These are phyloP conservation scores for Lonicera japonica DNA, from an alignment of 129 eudicot genomes.

Conservation along the genomic window DNA sequence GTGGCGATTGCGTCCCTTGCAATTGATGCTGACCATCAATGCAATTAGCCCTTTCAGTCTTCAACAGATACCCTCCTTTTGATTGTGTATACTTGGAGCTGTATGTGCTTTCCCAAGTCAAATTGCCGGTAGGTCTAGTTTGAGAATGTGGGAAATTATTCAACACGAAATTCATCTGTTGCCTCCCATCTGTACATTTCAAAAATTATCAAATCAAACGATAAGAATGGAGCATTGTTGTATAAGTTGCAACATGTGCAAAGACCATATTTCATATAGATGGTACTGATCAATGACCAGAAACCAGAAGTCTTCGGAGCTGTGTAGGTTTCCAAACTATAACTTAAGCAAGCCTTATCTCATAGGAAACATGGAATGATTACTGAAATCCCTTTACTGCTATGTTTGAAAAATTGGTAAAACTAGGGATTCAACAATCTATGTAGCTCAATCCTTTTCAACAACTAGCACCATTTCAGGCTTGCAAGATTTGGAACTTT, in stretches of 20 bases:
- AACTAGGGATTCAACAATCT: too few relatives aligned
- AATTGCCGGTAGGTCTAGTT: conserved; percentile 28
- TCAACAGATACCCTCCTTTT: conserved; percentile 23
- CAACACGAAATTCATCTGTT: conserved; percentile 54
- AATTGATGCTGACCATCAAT: conserved; percentile 26
- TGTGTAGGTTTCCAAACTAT: too few relatives aligned
- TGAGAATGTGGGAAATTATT: conserved; percentile 38
- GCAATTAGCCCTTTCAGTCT: conserved; percentile 28
- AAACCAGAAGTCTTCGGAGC: too few relatives aligned
- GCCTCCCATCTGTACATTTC: conserved; percentile 42
- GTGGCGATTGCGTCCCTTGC: conserved; percentile 28
- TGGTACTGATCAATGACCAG: too few relatives aligned
- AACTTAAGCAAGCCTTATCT: too few relatives aligned
- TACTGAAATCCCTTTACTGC: too few relatives aligned
- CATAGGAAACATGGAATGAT: too few relatives aligned
- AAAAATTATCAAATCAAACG: not conserved
- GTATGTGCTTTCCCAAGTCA: conserved; percentile 40
- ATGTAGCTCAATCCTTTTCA: too few relatives aligned
- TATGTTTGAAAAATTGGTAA: too few relatives aligned
- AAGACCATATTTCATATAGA: too few relatives aligned
- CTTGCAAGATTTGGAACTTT: too few relatives aligned
- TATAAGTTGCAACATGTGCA: not conserved
- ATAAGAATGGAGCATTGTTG: not conserved
- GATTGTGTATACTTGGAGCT: conserved; percentile 39
- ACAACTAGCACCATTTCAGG: too few relatives aligned